These are phyloP conservation scores for Rhizopus stolonifer DNA, from an alignment of 371 early-diverging fungal species.

Conservation along the genomic window DNA sequence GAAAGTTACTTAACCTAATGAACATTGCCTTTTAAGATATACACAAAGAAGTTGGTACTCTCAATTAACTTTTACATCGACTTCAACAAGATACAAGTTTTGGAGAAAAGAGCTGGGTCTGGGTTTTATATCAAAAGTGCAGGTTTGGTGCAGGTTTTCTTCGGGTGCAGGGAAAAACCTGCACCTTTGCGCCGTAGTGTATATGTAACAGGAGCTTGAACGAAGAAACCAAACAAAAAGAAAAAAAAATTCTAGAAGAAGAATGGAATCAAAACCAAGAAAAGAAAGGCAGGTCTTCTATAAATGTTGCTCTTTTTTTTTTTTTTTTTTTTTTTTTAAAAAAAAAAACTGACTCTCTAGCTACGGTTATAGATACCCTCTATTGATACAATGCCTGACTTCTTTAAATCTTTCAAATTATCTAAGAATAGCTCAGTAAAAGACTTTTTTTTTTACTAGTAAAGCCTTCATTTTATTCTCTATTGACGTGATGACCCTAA, in stretches of 20 bases:
- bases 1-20: too few species aligned
- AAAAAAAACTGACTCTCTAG: constrained; percentile 1
- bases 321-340: too few species aligned
- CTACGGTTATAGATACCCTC: constrained; percentile 2
- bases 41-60: too few species aligned
- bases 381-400: constrained; percentile 2
- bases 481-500: not conserved
- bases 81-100: too few species aligned
- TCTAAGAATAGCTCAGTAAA: constrained; percentile 6
- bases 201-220: constrained; percentile 3
- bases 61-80: too few species aligned
- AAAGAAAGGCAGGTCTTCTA: constrained; percentile 4
- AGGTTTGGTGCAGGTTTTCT: too few species aligned
- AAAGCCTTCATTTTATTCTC: constrained; percentile 8
- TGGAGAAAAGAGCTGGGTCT: too few species aligned
- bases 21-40: too few species aligned
- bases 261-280: constrained; percentile 4
- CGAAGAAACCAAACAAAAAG: constrained; percentile 4
- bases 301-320: constrained; percentile 1
- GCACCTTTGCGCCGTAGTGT: too few species aligned
- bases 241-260: not conserved
- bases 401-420: constrained; percentile 8
- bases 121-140: too few species aligned
- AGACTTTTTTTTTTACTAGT: constrained; percentile 2
- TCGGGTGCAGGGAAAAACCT: too few species aligned